phyloP scores from a whole-genome alignment of 257 asterid genomes.

The Euphrasia confusa region DNA sequence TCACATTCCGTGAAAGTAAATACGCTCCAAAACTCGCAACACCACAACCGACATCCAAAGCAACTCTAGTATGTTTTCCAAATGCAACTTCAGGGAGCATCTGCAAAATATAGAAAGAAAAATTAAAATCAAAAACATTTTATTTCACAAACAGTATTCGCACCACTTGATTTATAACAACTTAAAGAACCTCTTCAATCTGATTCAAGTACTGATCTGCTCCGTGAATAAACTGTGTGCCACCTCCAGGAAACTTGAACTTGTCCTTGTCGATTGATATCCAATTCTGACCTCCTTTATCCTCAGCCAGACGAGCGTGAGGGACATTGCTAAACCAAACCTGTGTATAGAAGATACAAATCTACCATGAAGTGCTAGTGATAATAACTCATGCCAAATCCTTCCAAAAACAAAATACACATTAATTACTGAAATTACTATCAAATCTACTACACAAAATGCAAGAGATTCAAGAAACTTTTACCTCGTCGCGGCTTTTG shows the following conservation, averaged over 20 bases:
- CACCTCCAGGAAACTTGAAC: constrained; percentile 98
- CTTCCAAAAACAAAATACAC: constrained; percentile 10
- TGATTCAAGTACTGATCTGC: constrained; percentile 91
- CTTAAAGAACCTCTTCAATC: constrained; percentile 60
- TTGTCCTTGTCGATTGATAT: constrained; percentile 68
- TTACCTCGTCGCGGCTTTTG: constrained; percentile 85
- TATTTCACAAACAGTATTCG: not conserved
- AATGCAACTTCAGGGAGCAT: constrained; percentile 91
- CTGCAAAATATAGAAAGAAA: constrained; percentile 28
- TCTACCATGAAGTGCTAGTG: constrained; percentile 26
- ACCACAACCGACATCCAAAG: constrained; percentile 91
- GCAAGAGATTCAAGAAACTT: not conserved
- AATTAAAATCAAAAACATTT: constrained; percentile 11
- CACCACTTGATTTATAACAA: not conserved
- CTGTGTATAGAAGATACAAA: constrained; percentile 32
- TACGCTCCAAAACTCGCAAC: constrained; percentile 99
- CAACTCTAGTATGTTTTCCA: constrained; percentile 80
- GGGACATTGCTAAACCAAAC: constrained; percentile 98
- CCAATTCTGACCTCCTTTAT: constrained; percentile 98
- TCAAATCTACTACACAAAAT: not conserved
- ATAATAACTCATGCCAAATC: constrained; percentile 11
- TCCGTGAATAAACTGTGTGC: constrained; percentile 94
- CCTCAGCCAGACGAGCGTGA: constrained; percentile 85
- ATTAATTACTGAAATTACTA: not conserved
- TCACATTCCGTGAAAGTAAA: constrained; percentile 66